phyloP scores from a whole-genome alignment of 768 basidiomycete genomes.

The Naematelia aurantialba region DNA sequence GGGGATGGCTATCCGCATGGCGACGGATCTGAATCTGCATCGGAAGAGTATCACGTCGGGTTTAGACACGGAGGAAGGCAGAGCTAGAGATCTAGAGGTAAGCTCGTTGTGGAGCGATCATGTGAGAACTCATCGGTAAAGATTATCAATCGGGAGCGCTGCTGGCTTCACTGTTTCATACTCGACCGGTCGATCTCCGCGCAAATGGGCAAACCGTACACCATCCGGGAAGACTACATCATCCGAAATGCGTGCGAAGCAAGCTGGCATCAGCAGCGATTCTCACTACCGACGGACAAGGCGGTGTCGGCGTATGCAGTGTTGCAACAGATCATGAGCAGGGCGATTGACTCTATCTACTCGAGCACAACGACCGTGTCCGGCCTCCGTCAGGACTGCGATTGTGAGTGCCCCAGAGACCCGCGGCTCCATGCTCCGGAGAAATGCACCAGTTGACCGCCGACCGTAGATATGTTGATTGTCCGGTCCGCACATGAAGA shows the following conservation, averaged over 20 bases:
- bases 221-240: conserved; percentile 87
- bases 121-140: conserved; percentile 51
- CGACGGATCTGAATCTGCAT: conserved; percentile 90
- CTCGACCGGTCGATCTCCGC: conserved; percentile 87
- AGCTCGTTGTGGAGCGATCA: conserved; percentile 7
- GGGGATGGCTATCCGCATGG: conserved; percentile 72
- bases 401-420: conserved; percentile 61
- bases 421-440: background rate
- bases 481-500: conserved; percentile 46
- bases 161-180: conserved; percentile 88
- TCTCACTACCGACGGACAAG: conserved; percentile 63
- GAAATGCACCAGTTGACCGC: too few species aligned
- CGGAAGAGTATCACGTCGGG: conserved; percentile 68
- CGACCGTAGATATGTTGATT: conserved; percentile 54
- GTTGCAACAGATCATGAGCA: conserved; percentile 79
- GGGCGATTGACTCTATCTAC: conserved; percentile 86
- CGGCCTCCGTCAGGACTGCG: conserved; percentile 75
- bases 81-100: conserved; percentile 60
- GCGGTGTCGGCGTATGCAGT: conserved; percentile 77
- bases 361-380: conserved; percentile 68
- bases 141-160: conserved; percentile 88
- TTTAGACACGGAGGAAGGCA: conserved; percentile 74
- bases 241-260: conserved; percentile 67
- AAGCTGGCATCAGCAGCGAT: conserved; percentile 68
- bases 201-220: conserved; percentile 93